Evolutionary conservation across 805 yeast genomes (phyloP).

Genomic region (Nakazawaea populi): DNA sequence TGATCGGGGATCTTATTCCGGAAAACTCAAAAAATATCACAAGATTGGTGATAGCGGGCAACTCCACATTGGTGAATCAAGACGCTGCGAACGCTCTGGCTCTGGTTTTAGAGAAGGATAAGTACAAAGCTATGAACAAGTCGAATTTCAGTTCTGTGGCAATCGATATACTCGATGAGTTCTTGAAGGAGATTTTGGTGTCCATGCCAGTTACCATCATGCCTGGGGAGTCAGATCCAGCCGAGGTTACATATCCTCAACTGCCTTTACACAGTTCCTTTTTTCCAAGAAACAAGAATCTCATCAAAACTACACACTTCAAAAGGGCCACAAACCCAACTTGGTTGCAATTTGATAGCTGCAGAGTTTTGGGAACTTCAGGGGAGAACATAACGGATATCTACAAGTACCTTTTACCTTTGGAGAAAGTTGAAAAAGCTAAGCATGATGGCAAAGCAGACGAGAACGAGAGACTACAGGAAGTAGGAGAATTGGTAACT

Average conservation of each 20-base stretch:
- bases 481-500: constrained; percentile 51
- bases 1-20: constrained; percentile 63
- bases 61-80: constrained; percentile 35
- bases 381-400: constrained; percentile 87
- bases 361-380: constrained; percentile 62
- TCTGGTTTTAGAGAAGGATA: constrained; percentile 25
- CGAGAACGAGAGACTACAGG: constrained; percentile 17
- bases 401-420: constrained; percentile 52
- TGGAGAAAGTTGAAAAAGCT: constrained; percentile 24
- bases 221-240: constrained; percentile 86
- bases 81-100: constrained; percentile 22
- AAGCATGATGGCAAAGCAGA: constrained; percentile 18
- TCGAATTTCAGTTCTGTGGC: constrained; percentile 46
- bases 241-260: constrained; percentile 82
- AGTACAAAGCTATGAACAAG: constrained; percentile 46
- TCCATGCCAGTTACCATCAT: constrained; percentile 67
- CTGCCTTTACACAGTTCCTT: constrained; percentile 81
- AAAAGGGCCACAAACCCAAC: constrained; percentile 63
- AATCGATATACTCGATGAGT: constrained; percentile 49
- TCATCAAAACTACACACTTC: constrained; percentile 32
- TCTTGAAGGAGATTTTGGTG: constrained; percentile 48
- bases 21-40: constrained; percentile 28
- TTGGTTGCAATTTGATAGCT: constrained; percentile 55
- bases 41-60: constrained; percentile 66
- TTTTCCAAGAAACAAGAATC: constrained; percentile 41